Base-by-base conservation (phyloP, 139 green algal species). In the Coelastrella sp. region DNA sequence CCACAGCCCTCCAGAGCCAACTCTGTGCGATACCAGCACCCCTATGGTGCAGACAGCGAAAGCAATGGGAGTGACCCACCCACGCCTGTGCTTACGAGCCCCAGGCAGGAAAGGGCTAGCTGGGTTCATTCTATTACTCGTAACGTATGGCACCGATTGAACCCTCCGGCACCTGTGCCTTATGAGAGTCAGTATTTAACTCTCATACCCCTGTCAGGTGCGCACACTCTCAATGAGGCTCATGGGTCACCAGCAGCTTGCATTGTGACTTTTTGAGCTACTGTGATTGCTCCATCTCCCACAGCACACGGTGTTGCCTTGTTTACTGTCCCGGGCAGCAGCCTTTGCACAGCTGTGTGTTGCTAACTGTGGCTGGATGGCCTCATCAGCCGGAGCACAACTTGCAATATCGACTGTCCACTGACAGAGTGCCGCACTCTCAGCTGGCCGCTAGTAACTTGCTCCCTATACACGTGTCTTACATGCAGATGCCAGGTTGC, bases 181-280 rank as follows among this genome's bases (percentile, higher is more conserved):
- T 90, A 75, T 61, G 22, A 90, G 73, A 90, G 85, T 60, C 57
- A 84, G 58, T 97, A 97, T 90, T 80, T 97, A 4, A 97, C 95
- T 0, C 93, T 97, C 11, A 96, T 97, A 11, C 95, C 95, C 0
- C 81, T 97, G 13, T 94, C 92, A 32, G 94, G 93, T 94, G 6
- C 58, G 89, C 19, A 32, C 6, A 80, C 32, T 47, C 32, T 47
- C 32, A 47, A 47, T 47, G 32, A 47, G 32, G 32, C 32, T 47
- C 32, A 47, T 47, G 32, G 32, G 32, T 47, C 32, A 47, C 32
- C 32, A 47, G 32, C 32, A 47, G 32, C 32, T 47, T 47, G 32
- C 32, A 47, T 47, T 47, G 32, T 47, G 32, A 47, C 32, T 47
- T 47, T 47, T 47, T 47, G 32, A 47, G 32, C 32, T 47, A 47